A percentile compares a stretch with the other conserved stretches of the same genome.
phyloP scores from a whole-genome alignment of 768 basidiomycete genomes.

The Candolleomyces aberdarensis region DNA sequence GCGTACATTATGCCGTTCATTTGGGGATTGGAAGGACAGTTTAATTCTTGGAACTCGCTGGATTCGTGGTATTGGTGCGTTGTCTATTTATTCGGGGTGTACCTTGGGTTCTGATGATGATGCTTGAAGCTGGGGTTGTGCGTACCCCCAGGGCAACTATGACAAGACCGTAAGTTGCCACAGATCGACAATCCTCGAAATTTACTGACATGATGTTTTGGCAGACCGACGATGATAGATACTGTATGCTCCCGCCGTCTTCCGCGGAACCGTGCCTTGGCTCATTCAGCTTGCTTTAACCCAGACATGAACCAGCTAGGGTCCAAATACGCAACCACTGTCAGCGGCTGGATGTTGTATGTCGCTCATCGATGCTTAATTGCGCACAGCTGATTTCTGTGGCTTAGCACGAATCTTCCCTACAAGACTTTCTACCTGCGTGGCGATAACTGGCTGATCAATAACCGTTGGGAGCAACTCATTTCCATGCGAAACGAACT shows the following conservation, averaged over 20 bases:
- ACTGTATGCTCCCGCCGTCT: slow-evolving; percentile 32
- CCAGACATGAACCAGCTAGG: slow-evolving; percentile 44
- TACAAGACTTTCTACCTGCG: slow-evolving; percentile 68
- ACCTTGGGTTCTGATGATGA: neutral
- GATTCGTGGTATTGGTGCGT: slow-evolving; percentile 50
- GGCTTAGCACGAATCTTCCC: slow-evolving; percentile 44
- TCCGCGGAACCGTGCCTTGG: neutral
- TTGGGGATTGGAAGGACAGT: slow-evolving; percentile 47
- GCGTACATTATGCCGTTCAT: slow-evolving; percentile 55
- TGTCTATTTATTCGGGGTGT: no score
- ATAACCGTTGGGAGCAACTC: slow-evolving; percentile 69
- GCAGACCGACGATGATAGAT: slow-evolving; percentile 44
- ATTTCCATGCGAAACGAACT: slow-evolving; percentile 52
- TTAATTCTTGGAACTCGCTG: slow-evolving; percentile 43
- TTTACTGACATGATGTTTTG: slow-evolving; percentile 7
- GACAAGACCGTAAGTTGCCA: slow-evolving; percentile 36
- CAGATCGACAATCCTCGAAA: neutral
- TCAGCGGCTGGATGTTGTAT: slow-evolving; percentile 48
- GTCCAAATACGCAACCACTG: slow-evolving; percentile 39
- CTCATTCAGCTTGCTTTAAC: neutral
- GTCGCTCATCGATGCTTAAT: slow-evolving; percentile 14
- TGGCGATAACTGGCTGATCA: slow-evolving; percentile 65
- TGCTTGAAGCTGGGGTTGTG: slow-evolving; percentile 53
- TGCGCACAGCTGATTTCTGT: no score
- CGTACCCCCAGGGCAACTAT: slow-evolving; percentile 52